These are phyloP conservation scores for Solioccasus polychromus DNA, from an alignment of 768 basidiomycete genomes.

Conservation along the genomic window DNA sequence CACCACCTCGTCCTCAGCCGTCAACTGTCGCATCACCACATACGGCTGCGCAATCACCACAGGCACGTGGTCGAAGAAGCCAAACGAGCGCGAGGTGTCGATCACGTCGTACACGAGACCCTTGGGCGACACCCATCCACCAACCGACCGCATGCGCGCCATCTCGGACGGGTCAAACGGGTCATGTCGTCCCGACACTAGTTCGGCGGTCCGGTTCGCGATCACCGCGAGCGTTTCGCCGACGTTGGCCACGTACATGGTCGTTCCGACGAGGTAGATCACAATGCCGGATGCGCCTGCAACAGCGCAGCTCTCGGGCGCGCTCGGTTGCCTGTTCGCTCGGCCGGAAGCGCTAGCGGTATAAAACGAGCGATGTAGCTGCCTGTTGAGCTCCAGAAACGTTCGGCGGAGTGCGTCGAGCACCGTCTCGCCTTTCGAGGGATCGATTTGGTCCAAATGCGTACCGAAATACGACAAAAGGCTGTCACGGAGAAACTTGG, in stretches of 20 bases:
- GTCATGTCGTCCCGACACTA: constrained; percentile 80
- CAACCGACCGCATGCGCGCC: constrained; percentile 79
- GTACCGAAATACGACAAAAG: constrained; percentile 62
- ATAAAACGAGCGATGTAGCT: constrained; percentile 67
- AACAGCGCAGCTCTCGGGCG: constrained; percentile 49
- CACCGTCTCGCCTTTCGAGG: constrained; percentile 46
- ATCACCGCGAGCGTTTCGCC: constrained; percentile 88
- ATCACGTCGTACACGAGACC: constrained; percentile 91
- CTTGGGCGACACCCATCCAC: constrained; percentile 91
- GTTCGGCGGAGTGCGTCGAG: constrained; percentile 80
- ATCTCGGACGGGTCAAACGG: constrained; percentile 87
- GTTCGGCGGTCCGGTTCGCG: constrained; percentile 67
- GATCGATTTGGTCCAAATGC: constrained; percentile 49
- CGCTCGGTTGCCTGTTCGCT: constrained; percentile 70
- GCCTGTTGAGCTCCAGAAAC: constrained; percentile 84
- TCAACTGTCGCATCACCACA: constrained; percentile 63
- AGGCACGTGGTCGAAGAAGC: constrained; percentile 86
- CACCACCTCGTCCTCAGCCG: constrained; percentile 89
- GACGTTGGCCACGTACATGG: constrained; percentile 84
- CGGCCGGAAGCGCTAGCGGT: constrained; percentile 41
- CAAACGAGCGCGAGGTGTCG: constrained; percentile 90
- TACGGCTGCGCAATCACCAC: constrained; percentile 89
- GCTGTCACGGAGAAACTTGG: constrained; percentile 82
- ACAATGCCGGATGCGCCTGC: constrained; percentile 87
- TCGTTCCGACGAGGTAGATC: constrained; percentile 77